Conservation (phyloP, 306 rosid genomes). For the Oemleria cerasiformis region DNA sequence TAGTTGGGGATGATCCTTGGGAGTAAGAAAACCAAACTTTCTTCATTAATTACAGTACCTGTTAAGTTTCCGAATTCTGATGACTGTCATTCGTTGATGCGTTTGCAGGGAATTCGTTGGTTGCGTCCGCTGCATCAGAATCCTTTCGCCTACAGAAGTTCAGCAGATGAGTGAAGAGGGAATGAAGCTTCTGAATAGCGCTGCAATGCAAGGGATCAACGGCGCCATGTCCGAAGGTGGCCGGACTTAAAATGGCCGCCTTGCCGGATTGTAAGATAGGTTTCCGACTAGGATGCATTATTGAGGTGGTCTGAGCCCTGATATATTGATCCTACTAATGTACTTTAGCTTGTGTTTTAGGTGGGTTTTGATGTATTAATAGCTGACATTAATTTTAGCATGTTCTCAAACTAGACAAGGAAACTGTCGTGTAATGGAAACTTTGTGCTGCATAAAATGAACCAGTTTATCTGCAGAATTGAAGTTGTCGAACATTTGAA, state of each 20-base stretch:
- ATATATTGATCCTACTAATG: slow-evolving; percentile 6
- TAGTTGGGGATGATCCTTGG: slow-evolving; percentile 97
- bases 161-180: slow-evolving; percentile 97
- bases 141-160: slow-evolving; percentile 85
- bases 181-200: slow-evolving; percentile 86
- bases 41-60: not conserved
- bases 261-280: not conserved
- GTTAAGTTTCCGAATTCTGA: not conserved
- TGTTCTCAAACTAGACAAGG: slow-evolving; percentile 3
- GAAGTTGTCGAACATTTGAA: too few species aligned
- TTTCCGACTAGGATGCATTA: not conserved
- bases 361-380: slow-evolving; percentile 22
- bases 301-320: not conserved
- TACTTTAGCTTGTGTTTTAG: slow-evolving; percentile 21
- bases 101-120: slow-evolving; percentile 85
- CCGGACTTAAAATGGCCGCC: slow-evolving; percentile 10
- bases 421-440: not conserved
- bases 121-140: slow-evolving; percentile 83
- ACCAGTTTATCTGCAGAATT: not conserved
- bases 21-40: slow-evolving; percentile 54
- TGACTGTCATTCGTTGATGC: not conserved
- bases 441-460: not conserved
- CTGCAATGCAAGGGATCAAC: slow-evolving; percentile 74
- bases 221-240: slow-evolving; percentile 36
- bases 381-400: slow-evolving; percentile 16